These are phyloP conservation scores for Lanmaoa pseudosensibilis DNA, from an alignment of 768 basidiomycete species.

Conservation along the genomic window DNA sequence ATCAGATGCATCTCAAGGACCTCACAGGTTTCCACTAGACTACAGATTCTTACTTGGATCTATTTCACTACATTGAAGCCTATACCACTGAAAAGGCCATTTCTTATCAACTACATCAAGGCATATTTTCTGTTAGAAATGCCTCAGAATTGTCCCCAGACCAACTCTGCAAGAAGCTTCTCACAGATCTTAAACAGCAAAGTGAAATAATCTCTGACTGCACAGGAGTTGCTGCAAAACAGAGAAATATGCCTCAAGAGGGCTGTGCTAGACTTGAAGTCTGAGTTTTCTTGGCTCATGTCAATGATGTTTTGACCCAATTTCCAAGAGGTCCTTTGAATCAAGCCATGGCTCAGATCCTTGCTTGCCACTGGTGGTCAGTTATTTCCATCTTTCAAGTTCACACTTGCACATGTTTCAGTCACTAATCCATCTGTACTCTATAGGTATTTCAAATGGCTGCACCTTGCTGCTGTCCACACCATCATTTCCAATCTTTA, in stretches of 20 bases:
- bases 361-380: background rate
- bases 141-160: background rate
- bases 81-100: conserved; percentile 11
- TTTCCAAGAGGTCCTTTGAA: background rate
- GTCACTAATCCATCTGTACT: too few relatives aligned
- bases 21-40: conserved; percentile 2
- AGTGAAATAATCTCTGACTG: background rate
- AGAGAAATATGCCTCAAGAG: background rate
- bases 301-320: background rate
- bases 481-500: background rate
- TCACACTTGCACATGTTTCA: too few relatives aligned
- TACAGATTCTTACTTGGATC: background rate
- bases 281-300: background rate
- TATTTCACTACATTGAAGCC: conserved; percentile 1
- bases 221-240: background rate
- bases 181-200: background rate
- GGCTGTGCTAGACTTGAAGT: background rate
- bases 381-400: background rate
- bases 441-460: conserved; percentile 8
- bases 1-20: conserved; percentile 10
- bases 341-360: background rate
- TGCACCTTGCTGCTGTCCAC: background rate
- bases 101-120: conserved; percentile 9
- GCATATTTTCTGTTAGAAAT: background rate
- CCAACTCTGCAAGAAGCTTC: background rate